Base-by-base conservation (phyloP, 176 grass and related monocot genomes). In the Phoenix dactylifera region DNA sequence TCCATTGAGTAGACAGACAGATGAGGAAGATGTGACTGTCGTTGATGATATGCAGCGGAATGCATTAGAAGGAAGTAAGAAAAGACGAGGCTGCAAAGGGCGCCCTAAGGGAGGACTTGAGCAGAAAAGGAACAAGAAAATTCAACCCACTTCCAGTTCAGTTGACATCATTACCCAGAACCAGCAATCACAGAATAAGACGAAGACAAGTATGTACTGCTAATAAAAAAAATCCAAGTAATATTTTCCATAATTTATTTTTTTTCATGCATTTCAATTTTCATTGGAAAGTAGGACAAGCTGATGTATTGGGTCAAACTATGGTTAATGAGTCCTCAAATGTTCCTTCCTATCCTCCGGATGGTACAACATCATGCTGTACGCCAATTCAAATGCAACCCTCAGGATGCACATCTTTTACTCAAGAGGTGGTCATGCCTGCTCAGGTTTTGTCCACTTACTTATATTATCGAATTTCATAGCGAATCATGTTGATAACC, bases 371-470 rank as follows among this genome's bases (percentile, higher is more conserved):
- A 61, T 54, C 65, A 4, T 74, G 77, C 29, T 62, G 55, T 60
- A 77, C 70, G 18, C 12, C 53, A 16, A 62, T 70, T 17, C 25
- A 67, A 39, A 51, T 74, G 60, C 67, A 85, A 63, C 57, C 72
- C 65, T 58, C 82, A 59, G 66, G 25, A 23, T 65, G 64, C 49
- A 50, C 60, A 44, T 58, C 52, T 51, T 86, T 81, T 68, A 62
- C 77, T 59, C 69, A 35, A 61, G 63, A 86, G 54, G 60, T 66
- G 10, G 62, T 74, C 60, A 68, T 80, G 74, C 29, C 63, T 64
- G 35, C 63, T 52, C 73, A 77, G 74, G 58, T 71, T 65, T 16
- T 55, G 24, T 50, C 35, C 35, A 44, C 10, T 44, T 44, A 44
- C 35, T 44, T 44, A 35, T 44, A 35, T 35, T 35, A 35, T 7